Base-by-base conservation (phyloP, 164 flowering plant genomes). In the Liriodendron chinense region DNA sequence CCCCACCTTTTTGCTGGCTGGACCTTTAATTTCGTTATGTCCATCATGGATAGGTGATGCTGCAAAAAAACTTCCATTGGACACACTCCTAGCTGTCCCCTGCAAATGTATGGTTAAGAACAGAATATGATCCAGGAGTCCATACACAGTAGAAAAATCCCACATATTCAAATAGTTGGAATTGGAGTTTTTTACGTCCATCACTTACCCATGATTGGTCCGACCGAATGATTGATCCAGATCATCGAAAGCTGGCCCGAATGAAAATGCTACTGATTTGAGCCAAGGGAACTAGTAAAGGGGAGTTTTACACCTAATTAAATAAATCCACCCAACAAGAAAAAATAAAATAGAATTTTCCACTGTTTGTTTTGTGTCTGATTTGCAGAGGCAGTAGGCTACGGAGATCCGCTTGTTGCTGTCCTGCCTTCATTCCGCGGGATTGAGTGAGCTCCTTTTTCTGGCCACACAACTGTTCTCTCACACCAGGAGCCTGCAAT, bases 401-500 rank as follows among this genome's bases (percentile, higher is more conserved):
- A 88, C 69, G 99, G 99, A 69, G 98, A 95, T 73, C 96, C 96
- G 26, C 88, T 95, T 22, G 70, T 93, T 48, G 99, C 99, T n/a
- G 94, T 93, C 67, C 79, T 91, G 84, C 98, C 99, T 62, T 89
- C 90, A 9, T 94, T 93, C 72, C 96, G 84, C 77, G 89, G 82
- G 26, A 89, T 92, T 76, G 70, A 77, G 82, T 88, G 79, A 87
- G 20, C 34, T 57, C 57, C n/a, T 34, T 18, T 28, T 28, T 21
- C 69, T 14, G 14, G 69, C 48, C n/a, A 28, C 9, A 16, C n/a
- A 1, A 25, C 47, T 6, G 13, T 66, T 26, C 47, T 66, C 2
- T 25, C 7, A 34, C 10, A 13, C 69, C 26, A 9, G 69, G n/a
- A 28, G 16, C 43, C 18, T 25, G 26, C 69, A 28, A 16, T 28